Conservation (phyloP, 1,284 basidiomycete genomes). For the Violaceomyces palustris region DNA sequence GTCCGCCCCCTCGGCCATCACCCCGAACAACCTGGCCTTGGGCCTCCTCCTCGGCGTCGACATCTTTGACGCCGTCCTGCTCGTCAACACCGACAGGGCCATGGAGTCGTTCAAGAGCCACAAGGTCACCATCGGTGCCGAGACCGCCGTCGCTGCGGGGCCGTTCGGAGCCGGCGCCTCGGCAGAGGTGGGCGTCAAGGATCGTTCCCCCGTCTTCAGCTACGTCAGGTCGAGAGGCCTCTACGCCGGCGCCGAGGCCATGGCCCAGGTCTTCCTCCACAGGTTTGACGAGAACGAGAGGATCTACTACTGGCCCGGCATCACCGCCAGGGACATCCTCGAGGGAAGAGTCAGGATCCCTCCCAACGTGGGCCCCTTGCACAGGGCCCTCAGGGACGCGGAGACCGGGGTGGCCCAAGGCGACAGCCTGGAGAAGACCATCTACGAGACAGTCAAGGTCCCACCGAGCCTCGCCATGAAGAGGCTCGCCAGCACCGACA, state of each 20-base stretch:
- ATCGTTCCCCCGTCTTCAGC: conserved; percentile 43
- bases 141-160: conserved; percentile 58
- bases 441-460: conserved; percentile 27
- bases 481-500: conserved; percentile 13
- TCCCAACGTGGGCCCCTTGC: conserved; percentile 54
- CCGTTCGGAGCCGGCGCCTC: conserved; percentile 58
- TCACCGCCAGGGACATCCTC: conserved; percentile 42
- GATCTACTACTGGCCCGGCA: conserved; percentile 49
- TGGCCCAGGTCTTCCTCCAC: conserved; percentile 41
- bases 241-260: conserved; percentile 50
- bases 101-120: conserved; percentile 58
- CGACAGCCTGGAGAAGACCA: conserved; percentile 40
- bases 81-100: conserved; percentile 56
- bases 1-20: conserved; percentile 57
- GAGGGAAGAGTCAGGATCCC: conserved; percentile 53
- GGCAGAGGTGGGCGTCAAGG: conserved; percentile 56
- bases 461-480: conserved; percentile 15
- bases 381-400: conserved; percentile 57
- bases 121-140: conserved; percentile 58
- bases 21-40: conserved; percentile 57
- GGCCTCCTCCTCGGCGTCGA: conserved; percentile 46
- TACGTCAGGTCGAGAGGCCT: conserved; percentile 51
- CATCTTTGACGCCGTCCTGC: conserved; percentile 47
- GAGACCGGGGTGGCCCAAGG: conserved; percentile 58
- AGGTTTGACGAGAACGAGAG: conserved; percentile 50